phyloP scores from a whole-genome alignment of 2,329 filamentous ascomycete genomes.

The Ascomycota sp. region DNA sequence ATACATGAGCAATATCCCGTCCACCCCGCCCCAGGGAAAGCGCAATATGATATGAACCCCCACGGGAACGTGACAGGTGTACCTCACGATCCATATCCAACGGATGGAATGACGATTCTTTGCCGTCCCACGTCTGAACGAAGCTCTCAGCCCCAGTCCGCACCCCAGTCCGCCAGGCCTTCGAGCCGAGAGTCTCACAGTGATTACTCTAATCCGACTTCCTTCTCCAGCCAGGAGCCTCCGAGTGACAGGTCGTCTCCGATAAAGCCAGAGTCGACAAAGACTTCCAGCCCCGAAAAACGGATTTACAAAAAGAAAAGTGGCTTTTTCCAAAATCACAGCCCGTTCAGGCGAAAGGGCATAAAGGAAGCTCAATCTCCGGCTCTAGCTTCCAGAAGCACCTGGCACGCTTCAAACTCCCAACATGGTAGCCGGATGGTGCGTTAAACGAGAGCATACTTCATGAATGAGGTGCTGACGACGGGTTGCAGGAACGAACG shows the following conservation, averaged over 20 bases:
- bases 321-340: slow-evolving; percentile 83
- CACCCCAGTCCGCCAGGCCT: slow-evolving; percentile 44
- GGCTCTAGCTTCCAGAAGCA: slow-evolving; percentile 28
- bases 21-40: slow-evolving; percentile 5
- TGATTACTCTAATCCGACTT: slow-evolving; percentile 77
- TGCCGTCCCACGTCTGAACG: slow-evolving; percentile 48
- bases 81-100: slow-evolving; percentile 83
- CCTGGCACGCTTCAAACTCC: slow-evolving; percentile 28
- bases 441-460: neutral
- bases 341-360: slow-evolving; percentile 83
- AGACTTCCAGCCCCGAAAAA: slow-evolving; percentile 37
- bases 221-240: slow-evolving; percentile 69
- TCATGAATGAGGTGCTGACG: neutral
- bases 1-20: slow-evolving; percentile 5
- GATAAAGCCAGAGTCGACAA: slow-evolving; percentile 37
- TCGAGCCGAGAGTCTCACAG: slow-evolving; percentile 77
- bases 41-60: slow-evolving; percentile 28
- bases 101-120: slow-evolving; percentile 94
- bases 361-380: slow-evolving; percentile 42
- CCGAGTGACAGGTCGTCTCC: slow-evolving; percentile 56
- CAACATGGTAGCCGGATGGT: slow-evolving; percentile 4
- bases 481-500: slow-evolving; percentile 17
- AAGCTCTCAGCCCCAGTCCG: slow-evolving; percentile 30
- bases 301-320: slow-evolving; percentile 51
- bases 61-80: slow-evolving; percentile 42